These are phyloP conservation scores for Tothia fuscella DNA, from an alignment of 2,329 filamentous ascomycete species.

Conservation along the genomic window DNA sequence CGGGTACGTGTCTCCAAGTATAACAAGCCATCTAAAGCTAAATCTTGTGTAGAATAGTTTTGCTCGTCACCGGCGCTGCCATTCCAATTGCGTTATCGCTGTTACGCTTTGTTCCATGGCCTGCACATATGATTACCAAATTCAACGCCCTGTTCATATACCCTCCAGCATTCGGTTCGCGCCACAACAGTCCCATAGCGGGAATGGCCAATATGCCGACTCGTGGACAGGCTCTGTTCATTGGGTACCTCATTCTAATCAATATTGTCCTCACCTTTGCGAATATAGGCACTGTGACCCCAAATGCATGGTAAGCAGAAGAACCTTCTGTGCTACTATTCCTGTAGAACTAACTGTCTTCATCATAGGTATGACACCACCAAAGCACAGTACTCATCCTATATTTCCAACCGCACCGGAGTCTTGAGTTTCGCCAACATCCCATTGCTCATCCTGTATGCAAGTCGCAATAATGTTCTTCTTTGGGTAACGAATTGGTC, in stretches of 20 bases:
- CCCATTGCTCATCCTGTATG: constrained; percentile 33
- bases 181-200: constrained; percentile 21
- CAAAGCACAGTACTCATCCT: constrained; percentile 20
- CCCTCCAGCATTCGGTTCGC: constrained; percentile 21
- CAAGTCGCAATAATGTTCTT: constrained; percentile 36
- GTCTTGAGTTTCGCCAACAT: constrained; percentile 29
- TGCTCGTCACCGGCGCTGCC: constrained; percentile 18
- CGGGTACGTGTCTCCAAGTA: constrained; percentile 4
- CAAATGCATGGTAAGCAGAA: constrained; percentile 14
- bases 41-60: no score
- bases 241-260: constrained; percentile 29
- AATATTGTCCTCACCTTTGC: constrained; percentile 26
- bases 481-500: constrained; percentile 39
- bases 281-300: constrained; percentile 18
- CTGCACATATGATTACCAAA: constrained; percentile 15
- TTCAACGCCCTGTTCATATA: constrained; percentile 24
- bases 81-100: constrained; percentile 18
- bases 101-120: constrained; percentile 19
- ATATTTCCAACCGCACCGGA: constrained; percentile 32
- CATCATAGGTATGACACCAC: constrained; percentile 21
- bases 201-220: constrained; percentile 23
- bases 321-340: neutral
- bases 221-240: constrained; percentile 33
- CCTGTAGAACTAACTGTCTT: constrained; percentile 17
- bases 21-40: no score